Base-by-base conservation (phyloP, 1,139 yeast genomes). In the Yamadazyma atmosphaerica region DNA sequence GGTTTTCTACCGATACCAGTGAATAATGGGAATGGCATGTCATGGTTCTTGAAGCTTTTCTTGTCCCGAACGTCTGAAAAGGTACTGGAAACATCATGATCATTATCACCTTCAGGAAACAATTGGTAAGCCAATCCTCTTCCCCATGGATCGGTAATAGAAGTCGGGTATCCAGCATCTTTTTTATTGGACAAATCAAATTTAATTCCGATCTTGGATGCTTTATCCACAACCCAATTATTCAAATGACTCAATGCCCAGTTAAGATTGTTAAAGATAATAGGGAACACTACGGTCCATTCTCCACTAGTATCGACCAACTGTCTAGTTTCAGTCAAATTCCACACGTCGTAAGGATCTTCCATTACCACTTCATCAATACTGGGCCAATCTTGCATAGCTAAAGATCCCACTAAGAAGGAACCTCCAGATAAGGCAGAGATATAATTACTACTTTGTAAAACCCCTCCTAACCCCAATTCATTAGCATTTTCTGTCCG, bases 401-500 rank as follows among this genome's bases (percentile, higher is more conserved):
- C 58, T 25, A 68, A 51, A 4, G 72, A 63, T 0, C 69, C 66
- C 15, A 68, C 46, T 27, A 68, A 41, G 69, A 72, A 69, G 1
- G 67, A 49, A 1, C 73, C 72, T 4, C 75, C 75, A 4, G 71
- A 63, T 27, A 70, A 57, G 0, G 69, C 72, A 38, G 63, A 51
- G 10, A 69, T 50, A 44, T 70, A 69, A 26, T 62, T 63, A 3
- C 72, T 46, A 40, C 65, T 51, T 42, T 70, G 74, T 28, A 70
- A 53, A 19, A 70, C 46, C 1, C 75, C 74, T 1, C 69, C 70
- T 36, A 69, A 55, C 2, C 51, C 53, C 8, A 40, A 22, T 4
- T 74, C 75, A 7, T 45, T 42, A 3, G 76, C 75, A 19, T 67
- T 67, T 2, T 58, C 62, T 5, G 94, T 83, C 52, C 96, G 72